phyloP scores from a whole-genome alignment of 495 filamentous ascomycete species.

The Aspergillus sclerotiicarbonarius region DNA sequence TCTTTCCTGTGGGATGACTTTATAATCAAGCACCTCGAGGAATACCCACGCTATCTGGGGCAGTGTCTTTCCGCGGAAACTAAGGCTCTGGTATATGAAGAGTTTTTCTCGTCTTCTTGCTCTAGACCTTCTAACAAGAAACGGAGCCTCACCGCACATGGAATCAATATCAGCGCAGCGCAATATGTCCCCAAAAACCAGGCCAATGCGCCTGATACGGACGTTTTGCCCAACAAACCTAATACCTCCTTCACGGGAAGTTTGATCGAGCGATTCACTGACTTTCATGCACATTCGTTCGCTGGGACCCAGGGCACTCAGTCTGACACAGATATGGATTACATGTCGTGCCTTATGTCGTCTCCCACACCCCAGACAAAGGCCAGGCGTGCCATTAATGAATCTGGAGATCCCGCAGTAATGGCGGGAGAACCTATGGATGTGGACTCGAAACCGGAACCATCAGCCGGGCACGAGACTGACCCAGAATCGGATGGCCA shows the following conservation, averaged over 20 bases:
- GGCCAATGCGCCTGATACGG: not conserved
- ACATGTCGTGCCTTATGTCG: conserved; percentile 11
- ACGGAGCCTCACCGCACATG: conserved; percentile 31
- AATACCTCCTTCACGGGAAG: conserved; percentile 30
- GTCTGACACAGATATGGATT: conserved; percentile 13
- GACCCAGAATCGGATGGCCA: not conserved
- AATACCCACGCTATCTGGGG: conserved; percentile 37
- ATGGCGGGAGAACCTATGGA: not conserved
- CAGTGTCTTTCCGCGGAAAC: conserved; percentile 17
- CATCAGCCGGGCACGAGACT: not conserved
- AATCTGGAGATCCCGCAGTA: not conserved
- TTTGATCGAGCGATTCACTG: conserved; percentile 29
- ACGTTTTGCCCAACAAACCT: not conserved
- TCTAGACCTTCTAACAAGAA: conserved; percentile 34
- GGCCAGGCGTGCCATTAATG: not conserved
- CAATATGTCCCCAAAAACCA: conserved; percentile 16
- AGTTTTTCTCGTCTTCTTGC: conserved; percentile 31
- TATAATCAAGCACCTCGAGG: conserved; percentile 47
- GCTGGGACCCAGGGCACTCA: conserved; percentile 7
- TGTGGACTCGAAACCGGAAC: not conserved
- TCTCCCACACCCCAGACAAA: conserved; percentile 4
- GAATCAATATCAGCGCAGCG: conserved; percentile 31
- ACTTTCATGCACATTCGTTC: conserved; percentile 31
- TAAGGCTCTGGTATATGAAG: conserved; percentile 31
- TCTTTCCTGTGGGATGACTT: conserved; percentile 68